phyloP scores from a whole-genome alignment of 129 eudicot species.

The Saussurea involucrata region DNA sequence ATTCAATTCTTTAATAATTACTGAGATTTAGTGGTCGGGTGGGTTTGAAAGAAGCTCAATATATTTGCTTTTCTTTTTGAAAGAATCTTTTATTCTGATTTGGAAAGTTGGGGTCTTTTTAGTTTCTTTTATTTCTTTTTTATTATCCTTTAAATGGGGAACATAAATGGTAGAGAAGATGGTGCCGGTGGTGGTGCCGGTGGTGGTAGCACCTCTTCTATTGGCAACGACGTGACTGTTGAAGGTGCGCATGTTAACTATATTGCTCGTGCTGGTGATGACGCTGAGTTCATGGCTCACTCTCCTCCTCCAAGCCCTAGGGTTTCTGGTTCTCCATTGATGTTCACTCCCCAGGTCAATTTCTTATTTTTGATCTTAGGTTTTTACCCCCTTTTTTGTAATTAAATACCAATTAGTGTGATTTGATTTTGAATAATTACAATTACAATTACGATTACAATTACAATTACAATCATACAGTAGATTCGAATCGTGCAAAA shows the following conservation, averaged over 20 bases:
- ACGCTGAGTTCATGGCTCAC: slow-evolving; percentile 59
- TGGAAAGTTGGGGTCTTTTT: background rate
- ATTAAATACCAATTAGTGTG: background rate
- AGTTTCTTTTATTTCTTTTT: background rate
- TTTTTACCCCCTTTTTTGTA: background rate
- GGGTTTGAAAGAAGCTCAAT: background rate
- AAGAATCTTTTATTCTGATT: slow-evolving; percentile 11
- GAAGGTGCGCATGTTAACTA: slow-evolving; percentile 31
- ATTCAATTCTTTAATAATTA: slow-evolving; percentile 20
- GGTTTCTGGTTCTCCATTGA: slow-evolving; percentile 86
- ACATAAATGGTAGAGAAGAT: slow-evolving; percentile 91
- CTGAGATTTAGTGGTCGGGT: slow-evolving; percentile 26
- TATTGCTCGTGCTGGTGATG: slow-evolving; percentile 27
- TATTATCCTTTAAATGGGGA: slow-evolving; percentile 53
- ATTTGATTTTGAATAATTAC: background rate
- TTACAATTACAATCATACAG: slow-evolving; percentile 1
- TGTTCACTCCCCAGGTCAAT: slow-evolving; percentile 95
- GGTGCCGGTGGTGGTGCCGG: slow-evolving; percentile 45
- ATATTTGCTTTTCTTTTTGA: background rate
- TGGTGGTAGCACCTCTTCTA: slow-evolving; percentile 43
- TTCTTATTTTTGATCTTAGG: background rate
- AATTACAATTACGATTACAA: slow-evolving; percentile 2
- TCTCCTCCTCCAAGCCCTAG: slow-evolving; percentile 97
- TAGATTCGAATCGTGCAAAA: background rate
- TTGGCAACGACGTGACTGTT: slow-evolving; percentile 39